Conservation (phyloP, 2,329 filamentous ascomycete species). For the Tolypocladium tundrense region DNA sequence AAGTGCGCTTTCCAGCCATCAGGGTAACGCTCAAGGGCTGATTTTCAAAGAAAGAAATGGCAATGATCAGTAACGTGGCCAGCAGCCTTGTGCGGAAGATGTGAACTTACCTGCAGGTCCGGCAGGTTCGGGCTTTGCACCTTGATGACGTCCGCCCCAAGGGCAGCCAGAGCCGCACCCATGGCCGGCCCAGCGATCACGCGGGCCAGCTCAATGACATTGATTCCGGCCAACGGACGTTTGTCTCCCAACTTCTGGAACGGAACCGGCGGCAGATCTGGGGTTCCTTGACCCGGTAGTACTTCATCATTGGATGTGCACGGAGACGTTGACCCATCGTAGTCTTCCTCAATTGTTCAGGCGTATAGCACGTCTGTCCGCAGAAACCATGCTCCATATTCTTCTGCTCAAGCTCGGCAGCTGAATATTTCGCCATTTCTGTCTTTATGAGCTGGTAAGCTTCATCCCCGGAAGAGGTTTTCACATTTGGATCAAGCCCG, state of each 20-base stretch:
- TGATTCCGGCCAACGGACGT: slow-evolving; percentile 32
- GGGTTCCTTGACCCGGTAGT: slow-evolving; percentile 20
- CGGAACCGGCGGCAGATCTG: slow-evolving; percentile 19
- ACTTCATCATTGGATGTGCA: slow-evolving; percentile 23
- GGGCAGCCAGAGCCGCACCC: slow-evolving; percentile 29
- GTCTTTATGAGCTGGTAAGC: slow-evolving; percentile 11
- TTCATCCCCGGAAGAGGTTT: slow-evolving; percentile 12
- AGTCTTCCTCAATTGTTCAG: slow-evolving; percentile 12
- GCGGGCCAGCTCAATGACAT: slow-evolving; percentile 38
- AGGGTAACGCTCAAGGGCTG: slow-evolving; percentile 36
- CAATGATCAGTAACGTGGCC: too few species aligned
- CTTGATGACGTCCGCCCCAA: slow-evolving; percentile 26
- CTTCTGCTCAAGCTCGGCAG: slow-evolving; percentile 11
- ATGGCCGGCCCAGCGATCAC: slow-evolving; percentile 37
- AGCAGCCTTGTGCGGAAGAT: too few species aligned
- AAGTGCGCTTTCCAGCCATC: slow-evolving; percentile 14
- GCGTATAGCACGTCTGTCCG: slow-evolving; percentile 15
- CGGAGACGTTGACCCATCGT: slow-evolving; percentile 12
- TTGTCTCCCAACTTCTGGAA: slow-evolving; percentile 17
- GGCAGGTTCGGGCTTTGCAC: slow-evolving; percentile 27
- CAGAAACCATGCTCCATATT: slow-evolving; percentile 14
- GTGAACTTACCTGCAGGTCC: slow-evolving; percentile 39
- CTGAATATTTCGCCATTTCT: slow-evolving; percentile 8
- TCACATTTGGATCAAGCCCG: slow-evolving; percentile 23
- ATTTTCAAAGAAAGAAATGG: too few species aligned